These are phyloP conservation scores for Acrasis kona DNA, from an alignment of 78 protist species.

Conservation along the genomic window DNA sequence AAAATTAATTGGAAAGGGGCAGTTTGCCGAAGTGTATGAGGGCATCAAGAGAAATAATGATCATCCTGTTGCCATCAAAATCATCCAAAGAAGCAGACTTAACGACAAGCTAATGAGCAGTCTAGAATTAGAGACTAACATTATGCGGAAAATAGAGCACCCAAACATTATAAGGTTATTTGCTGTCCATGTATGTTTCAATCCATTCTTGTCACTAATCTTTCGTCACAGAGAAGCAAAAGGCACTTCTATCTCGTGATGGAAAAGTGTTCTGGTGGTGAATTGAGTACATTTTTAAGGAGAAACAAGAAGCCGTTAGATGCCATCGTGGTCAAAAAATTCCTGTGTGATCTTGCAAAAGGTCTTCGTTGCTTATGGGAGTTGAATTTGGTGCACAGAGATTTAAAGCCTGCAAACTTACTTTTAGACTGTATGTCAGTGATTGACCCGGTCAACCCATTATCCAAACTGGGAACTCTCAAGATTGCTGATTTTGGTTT, in stretches of 20 bases:
- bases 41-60: neutral
- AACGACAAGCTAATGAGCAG: neutral
- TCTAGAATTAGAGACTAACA: neutral
- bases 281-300: neutral
- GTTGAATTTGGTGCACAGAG: constrained; percentile 15
- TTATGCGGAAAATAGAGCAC: neutral
- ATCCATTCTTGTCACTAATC: neutral
- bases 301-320: neutral
- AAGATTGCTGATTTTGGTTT: constrained; percentile 35
- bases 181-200: neutral
- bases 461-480: neutral
- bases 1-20: neutral
- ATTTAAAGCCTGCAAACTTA: constrained; percentile 22
- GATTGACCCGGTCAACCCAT: neutral
- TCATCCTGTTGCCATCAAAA: neutral
- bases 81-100: neutral
- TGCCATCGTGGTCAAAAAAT: neutral
- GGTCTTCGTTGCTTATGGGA: neutral
- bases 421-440: neutral
- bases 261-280: neutral
- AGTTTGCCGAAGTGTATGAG: neutral
- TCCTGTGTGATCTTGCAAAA: constrained; percentile 5
- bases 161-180: neutral
- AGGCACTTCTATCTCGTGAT: neutral
- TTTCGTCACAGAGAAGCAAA: neutral